A percentile compares a stretch with the other conserved stretches of the same genome.
Conservation (phyloP, 345 rosid species). For the Bruguiera sexangula region DNA sequence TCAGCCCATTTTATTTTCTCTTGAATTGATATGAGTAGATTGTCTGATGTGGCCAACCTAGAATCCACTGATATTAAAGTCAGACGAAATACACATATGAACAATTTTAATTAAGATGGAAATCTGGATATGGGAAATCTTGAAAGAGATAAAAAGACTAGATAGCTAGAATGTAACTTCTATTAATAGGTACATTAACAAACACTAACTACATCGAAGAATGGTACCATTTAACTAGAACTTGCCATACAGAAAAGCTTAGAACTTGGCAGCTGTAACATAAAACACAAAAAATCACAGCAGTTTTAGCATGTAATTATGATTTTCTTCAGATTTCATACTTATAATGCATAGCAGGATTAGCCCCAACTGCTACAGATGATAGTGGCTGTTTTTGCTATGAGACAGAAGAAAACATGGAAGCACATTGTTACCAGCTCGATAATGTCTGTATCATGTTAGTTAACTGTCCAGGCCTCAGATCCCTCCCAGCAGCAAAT, state of each 20-base stretch:
- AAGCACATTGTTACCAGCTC: slow-evolving; percentile 51
- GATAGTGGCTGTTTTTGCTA: not conserved
- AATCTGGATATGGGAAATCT: too few species aligned
- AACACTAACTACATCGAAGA: too few species aligned
- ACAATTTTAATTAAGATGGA: not conserved
- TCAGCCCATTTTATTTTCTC: slow-evolving; percentile 99
- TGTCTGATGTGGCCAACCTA: slow-evolving; percentile 87
- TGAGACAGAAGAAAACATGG: not conserved
- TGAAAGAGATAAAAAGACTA: too few species aligned
- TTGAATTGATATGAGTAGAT: slow-evolving; percentile 77
- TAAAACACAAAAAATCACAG: too few species aligned
- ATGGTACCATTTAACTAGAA: too few species aligned
- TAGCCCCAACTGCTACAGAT: not conserved
- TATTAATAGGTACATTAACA: too few species aligned
- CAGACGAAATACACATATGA: not conserved
- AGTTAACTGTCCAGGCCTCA: slow-evolving; percentile 84
- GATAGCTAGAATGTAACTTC: too few species aligned
- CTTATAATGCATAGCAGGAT: not conserved
- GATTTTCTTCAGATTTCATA: too few species aligned
- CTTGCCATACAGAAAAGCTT: too few species aligned
- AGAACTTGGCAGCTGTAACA: too few species aligned
- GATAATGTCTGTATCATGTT: slow-evolving; percentile 83
- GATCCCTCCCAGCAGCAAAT: slow-evolving; percentile 96
- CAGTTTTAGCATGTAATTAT: too few species aligned
- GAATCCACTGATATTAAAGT: slow-evolving; percentile 1